phyloP scores from a whole-genome alignment of 495 filamentous ascomycete genomes.

The Neurospora cerealis region DNA sequence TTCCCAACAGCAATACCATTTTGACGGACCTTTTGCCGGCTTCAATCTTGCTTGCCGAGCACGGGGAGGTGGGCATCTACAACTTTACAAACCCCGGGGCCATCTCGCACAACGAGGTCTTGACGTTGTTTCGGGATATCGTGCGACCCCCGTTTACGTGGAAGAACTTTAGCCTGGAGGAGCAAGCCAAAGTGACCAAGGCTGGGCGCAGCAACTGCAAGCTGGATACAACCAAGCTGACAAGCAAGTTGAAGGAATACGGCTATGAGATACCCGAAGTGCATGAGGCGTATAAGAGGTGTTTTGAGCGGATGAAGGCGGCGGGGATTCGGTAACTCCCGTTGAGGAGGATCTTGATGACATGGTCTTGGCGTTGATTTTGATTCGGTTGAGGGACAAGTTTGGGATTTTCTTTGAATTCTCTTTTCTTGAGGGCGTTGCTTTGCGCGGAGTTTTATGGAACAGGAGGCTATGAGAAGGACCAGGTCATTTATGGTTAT shows the following conservation, averaged over 20 bases:
- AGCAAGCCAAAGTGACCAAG: slow-evolving; percentile 58
- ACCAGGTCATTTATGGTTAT: background rate
- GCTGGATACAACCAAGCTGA: slow-evolving; percentile 51
- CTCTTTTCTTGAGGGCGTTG: background rate
- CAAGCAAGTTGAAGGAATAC: slow-evolving; percentile 50
- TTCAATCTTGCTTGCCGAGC: slow-evolving; percentile 48
- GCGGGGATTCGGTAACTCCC: slow-evolving; percentile 34
- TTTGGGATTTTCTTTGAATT: background rate
- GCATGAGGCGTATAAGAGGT: slow-evolving; percentile 48
- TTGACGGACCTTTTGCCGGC: slow-evolving; percentile 52
- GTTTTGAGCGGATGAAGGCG: slow-evolving; percentile 56
- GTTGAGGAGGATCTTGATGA: background rate
- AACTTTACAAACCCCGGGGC: slow-evolving; percentile 61
- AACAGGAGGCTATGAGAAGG: background rate
- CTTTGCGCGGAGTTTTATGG: background rate
- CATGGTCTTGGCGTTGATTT: background rate
- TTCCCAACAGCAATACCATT: slow-evolving; percentile 60
- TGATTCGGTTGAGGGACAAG: background rate
- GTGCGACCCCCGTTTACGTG: slow-evolving; percentile 51
- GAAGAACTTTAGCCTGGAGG: slow-evolving; percentile 57
- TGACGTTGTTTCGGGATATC: slow-evolving; percentile 50
- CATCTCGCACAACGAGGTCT: slow-evolving; percentile 58
- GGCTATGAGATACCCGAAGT: slow-evolving; percentile 48
- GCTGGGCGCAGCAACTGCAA: slow-evolving; percentile 55
- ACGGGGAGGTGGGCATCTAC: slow-evolving; percentile 52